Evolutionary conservation across 1,284 basidiomycete genomes (phyloP).

Genomic region (Lignosus rhinocerotis): DNA sequence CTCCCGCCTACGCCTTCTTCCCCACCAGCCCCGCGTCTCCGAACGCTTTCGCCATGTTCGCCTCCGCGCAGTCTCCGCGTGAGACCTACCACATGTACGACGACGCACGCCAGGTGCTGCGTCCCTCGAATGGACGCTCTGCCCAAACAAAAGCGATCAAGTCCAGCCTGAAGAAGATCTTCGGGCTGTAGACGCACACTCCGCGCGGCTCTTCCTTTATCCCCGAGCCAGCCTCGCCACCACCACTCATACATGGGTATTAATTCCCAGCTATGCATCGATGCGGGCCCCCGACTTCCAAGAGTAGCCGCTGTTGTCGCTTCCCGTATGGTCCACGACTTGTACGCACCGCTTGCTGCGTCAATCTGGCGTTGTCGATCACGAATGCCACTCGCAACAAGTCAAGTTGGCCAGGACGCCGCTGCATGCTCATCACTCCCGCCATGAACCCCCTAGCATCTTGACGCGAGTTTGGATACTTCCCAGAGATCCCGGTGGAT

Average conservation of each 20-base stretch:
- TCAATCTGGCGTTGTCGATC: too few relatives aligned
- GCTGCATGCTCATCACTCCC: neutral
- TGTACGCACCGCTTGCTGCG: too few relatives aligned
- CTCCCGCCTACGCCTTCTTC: constrained; percentile 21
- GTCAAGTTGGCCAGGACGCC: too few relatives aligned
- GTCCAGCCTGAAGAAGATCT: constrained; percentile 27
- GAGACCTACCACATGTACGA: constrained; percentile 31
- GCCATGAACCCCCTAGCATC: neutral
- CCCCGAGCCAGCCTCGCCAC: neutral
- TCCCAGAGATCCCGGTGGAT: neutral
- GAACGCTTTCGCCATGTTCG: constrained; percentile 30
- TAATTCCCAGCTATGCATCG: too few relatives aligned
- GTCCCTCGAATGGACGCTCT: constrained; percentile 13
- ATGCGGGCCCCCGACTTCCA: too few relatives aligned
- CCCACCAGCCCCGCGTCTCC: constrained; percentile 21
- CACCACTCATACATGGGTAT: neutral
- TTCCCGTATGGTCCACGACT: too few relatives aligned
- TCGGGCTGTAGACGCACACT: constrained; percentile 16
- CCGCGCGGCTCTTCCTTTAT: neutral
- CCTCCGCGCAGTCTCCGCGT: constrained; percentile 27
- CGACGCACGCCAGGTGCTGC: constrained; percentile 26
- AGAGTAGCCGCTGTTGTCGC: too few relatives aligned
- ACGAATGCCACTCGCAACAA: too few relatives aligned
- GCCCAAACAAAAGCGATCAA: constrained; percentile 19
- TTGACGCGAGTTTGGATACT: neutral